A percentile compares a stretch with the other conserved stretches of the same genome.
Conservation (phyloP, 1,284 basidiomycete genomes). For the Phenoliferia sp. region DNA sequence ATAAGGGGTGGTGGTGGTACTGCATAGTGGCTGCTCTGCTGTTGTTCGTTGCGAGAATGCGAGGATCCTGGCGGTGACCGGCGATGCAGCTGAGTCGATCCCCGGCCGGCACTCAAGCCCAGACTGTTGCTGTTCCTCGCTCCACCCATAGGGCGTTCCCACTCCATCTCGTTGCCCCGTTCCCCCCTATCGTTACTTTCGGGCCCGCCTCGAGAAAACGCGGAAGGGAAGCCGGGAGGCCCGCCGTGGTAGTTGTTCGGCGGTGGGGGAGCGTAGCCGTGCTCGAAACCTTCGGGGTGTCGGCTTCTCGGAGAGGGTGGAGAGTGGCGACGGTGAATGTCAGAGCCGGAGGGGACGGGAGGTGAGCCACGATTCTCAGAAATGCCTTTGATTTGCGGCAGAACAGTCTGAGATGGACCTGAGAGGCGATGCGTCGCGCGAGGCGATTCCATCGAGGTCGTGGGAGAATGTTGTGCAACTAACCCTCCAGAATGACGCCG, state of each 20-base stretch:
- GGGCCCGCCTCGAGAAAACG: not conserved
- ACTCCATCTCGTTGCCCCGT: constrained; percentile 18
- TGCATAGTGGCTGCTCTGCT: not conserved
- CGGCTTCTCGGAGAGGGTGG: constrained; percentile 28
- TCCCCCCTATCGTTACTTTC: not conserved
- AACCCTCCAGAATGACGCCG: constrained; percentile 8
- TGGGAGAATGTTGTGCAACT: constrained; percentile 8
- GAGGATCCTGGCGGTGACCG: constrained; percentile 8
- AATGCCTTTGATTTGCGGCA: constrained; percentile 15
- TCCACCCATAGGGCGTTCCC: constrained; percentile 15
- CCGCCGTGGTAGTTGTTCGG: constrained; percentile 1
- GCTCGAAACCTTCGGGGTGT: not conserved
- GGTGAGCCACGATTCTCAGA: constrained; percentile 10
- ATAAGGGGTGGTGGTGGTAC: not conserved
- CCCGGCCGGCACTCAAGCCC: not conserved
- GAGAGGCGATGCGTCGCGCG: constrained; percentile 4
- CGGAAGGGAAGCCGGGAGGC: not conserved
- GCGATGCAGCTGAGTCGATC: not conserved
- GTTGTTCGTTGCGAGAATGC: not conserved
- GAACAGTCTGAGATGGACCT: constrained; percentile 1
- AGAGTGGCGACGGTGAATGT: constrained; percentile 8
- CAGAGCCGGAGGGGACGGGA: constrained; percentile 8
- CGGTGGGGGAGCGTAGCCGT: not conserved
- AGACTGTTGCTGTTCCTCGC: not conserved
- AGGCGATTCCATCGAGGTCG: constrained; percentile 20